Evolutionary conservation across 805 yeast species (phyloP), one percentile per base, ranked within the genome.

Genomic region (Candida orba): DNA sequence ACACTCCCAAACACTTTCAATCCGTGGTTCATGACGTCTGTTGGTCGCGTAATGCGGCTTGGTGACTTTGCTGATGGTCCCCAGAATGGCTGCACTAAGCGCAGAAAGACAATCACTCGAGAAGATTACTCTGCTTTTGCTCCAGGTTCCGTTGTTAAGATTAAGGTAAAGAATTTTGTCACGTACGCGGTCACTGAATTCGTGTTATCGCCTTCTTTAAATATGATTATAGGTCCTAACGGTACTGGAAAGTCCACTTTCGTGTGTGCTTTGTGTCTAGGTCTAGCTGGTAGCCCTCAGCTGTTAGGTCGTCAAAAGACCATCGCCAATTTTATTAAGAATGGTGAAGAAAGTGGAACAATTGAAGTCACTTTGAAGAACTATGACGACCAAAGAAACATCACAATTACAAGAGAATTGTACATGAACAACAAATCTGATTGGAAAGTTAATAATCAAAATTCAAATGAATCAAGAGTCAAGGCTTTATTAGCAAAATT

Each of bases 231-330:
- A 42, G 99, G 97, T 0, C 97, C 97, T 12, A 93, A 93, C 60
- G 99, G 99, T 31, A 78, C 95, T 0, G 99, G 99, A 7, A 93
- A 93, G 57, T 81, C 93, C 33, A 88, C 98, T 0, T 77, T 93
- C 54, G 90, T 93, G 4, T 86, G 96, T 47, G 98, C 96, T 0
- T 77, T 91, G 1, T 91, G 95, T 58, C 68, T 93, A 30, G 95
- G 96, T 0, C 65, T 93, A 15, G 91, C 83, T 2, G 98, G 97
- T 1, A 78, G 75, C 55, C 73, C 85, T 20, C 85, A 77, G 34
- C 66, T 79, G 36, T 74, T 90, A 46, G 95, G 93, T 4, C 84
- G 75, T 68, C 83, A 69, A 59, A 76, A 57, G 61, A 77, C 73
- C 35, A 60, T 79, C 3, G 69, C 71, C 32, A 81, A 80, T 22